Evolutionary conservation across 495 filamentous ascomycete genomes (phyloP).

Genomic region (Neurospora sp.): DNA sequence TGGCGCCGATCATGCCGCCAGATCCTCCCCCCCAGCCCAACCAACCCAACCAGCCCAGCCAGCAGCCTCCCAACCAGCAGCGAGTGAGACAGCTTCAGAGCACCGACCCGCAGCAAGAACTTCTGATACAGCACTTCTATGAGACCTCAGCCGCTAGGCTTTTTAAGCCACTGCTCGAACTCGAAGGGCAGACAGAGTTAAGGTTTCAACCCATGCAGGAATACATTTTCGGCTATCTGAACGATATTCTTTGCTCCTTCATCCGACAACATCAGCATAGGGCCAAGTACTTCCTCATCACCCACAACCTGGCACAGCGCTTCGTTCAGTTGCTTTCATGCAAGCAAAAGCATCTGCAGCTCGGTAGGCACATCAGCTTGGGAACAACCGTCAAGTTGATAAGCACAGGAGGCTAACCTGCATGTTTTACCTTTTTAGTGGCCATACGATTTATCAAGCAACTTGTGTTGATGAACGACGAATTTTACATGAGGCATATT

Average conservation of each 20-base stretch:
- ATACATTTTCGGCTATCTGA: conserved; percentile 77
- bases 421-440: conserved; percentile 34
- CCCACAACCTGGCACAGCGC: conserved; percentile 65
- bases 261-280: conserved; percentile 78
- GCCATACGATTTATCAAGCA: conserved; percentile 93
- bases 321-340: conserved; percentile 75
- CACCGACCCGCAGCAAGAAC: conserved; percentile 68
- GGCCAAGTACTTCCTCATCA: conserved; percentile 79
- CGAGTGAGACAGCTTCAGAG: conserved; percentile 42
- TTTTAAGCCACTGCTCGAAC: conserved; percentile 75
- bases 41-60: too few species aligned
- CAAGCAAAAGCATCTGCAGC: conserved; percentile 87
- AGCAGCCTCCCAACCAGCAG: conserved; percentile 23
- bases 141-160: conserved; percentile 78
- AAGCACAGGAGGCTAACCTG: conserved; percentile 1
- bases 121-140: conserved; percentile 80
- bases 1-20: conserved; percentile 44
- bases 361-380: conserved; percentile 48
- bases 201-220: conserved; percentile 63
- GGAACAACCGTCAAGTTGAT: not conserved
- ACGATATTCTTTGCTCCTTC: conserved; percentile 93
- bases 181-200: conserved; percentile 54
- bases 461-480: conserved; percentile 76
- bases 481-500: conserved; percentile 84
- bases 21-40: conserved; percentile 27